Evolutionary conservation across 2,329 filamentous ascomycete species (phyloP).

Genomic region (Claviceps sorghi): DNA sequence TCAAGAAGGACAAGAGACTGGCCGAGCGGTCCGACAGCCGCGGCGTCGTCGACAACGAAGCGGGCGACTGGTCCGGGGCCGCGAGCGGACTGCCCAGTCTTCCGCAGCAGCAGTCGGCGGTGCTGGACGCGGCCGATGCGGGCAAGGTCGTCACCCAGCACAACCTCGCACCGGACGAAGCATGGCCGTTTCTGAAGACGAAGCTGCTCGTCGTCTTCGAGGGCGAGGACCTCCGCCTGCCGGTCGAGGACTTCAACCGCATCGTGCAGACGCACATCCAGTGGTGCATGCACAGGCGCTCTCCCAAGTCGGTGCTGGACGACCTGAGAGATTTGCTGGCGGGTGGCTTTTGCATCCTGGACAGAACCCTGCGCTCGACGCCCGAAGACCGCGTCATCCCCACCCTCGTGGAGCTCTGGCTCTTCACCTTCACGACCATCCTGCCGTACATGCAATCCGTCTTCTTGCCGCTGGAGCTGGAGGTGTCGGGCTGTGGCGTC

Average conservation of each 20-base stretch:
- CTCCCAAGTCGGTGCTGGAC: constrained; percentile 57
- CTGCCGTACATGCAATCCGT: constrained; percentile 91
- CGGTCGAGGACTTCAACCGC: constrained; percentile 70
- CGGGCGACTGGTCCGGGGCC: constrained; percentile 37
- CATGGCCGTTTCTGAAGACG: constrained; percentile 67
- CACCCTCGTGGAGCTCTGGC: constrained; percentile 83
- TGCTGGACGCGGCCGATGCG: constrained; percentile 41
- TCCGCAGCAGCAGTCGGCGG: constrained; percentile 24
- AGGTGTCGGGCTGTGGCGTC: constrained; percentile 72
- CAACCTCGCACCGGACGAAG: constrained; percentile 61
- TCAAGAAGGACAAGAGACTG: constrained; percentile 74
- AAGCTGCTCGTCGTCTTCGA: constrained; percentile 67
- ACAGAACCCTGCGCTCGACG: constrained; percentile 64
- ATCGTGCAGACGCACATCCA: constrained; percentile 68
- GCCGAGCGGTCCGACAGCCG: constrained; percentile 45
- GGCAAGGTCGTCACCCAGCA: constrained; percentile 44
- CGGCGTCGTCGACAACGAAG: constrained; percentile 35
- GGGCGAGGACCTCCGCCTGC: constrained; percentile 63
- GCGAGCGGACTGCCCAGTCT: constrained; percentile 36
- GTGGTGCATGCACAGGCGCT: constrained; percentile 59
- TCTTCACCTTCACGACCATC: constrained; percentile 79
- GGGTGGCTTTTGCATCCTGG: constrained; percentile 76
- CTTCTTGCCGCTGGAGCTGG: constrained; percentile 81
- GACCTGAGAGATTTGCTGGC: constrained; percentile 60
- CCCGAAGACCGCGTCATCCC: constrained; percentile 82